Conservation (phyloP, 176 grass and related monocot genomes). For the Eremochloa ophiuroides region DNA sequence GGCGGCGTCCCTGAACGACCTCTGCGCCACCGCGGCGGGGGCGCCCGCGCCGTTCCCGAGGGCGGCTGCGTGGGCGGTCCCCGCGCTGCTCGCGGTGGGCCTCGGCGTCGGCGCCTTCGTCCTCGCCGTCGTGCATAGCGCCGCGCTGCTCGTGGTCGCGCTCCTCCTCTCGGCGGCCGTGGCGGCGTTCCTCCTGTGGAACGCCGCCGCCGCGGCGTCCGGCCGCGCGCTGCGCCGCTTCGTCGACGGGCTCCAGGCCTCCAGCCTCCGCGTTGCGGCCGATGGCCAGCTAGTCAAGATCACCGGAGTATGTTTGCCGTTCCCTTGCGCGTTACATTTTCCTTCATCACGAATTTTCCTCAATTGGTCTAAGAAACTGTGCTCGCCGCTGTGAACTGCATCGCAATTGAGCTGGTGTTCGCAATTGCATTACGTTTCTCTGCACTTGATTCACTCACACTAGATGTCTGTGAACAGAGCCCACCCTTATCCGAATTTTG, state of each 20-base stretch:
- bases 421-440: neutral
- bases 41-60: conserved; percentile 40
- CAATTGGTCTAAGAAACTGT: neutral
- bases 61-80: conserved; percentile 41
- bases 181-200: conserved; percentile 70
- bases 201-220: conserved; percentile 51
- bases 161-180: conserved; percentile 46
- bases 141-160: conserved; percentile 52
- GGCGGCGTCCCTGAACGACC: conserved; percentile 52
- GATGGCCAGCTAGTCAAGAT: conserved; percentile 95
- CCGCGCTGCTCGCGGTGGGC: conserved; percentile 62
- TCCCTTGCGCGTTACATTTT: neutral
- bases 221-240: conserved; percentile 53
- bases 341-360: neutral
- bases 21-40: conserved; percentile 30
- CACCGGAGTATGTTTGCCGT: conserved; percentile 49
- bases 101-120: conserved; percentile 68
- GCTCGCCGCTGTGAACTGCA: neutral
- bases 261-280: conserved; percentile 60
- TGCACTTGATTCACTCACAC: neutral
- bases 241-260: conserved; percentile 46
- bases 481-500: neutral
- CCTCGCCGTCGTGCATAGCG: conserved; percentile 72
- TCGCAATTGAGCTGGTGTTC: neutral
- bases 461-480: neutral